These are phyloP conservation scores for Trametes cingulata DNA, from an alignment of 768 basidiomycete genomes.

Conservation along the genomic window DNA sequence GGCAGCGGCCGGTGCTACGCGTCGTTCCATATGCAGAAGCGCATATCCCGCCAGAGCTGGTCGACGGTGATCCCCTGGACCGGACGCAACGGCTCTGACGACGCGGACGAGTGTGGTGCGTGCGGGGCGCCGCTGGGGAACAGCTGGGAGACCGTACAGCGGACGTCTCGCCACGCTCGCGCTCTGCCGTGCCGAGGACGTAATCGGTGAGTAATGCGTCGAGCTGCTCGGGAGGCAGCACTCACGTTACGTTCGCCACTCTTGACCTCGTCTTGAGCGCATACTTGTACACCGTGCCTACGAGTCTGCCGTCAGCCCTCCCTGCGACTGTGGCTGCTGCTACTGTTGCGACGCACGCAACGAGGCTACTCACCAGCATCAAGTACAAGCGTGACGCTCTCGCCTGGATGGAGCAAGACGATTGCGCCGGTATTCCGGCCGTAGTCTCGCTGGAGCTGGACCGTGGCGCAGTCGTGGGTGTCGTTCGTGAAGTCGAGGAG, in stretches of 20 bases:
- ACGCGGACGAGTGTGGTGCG: conserved; percentile 24
- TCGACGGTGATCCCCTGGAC: conserved; percentile 63
- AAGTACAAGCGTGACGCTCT: conserved; percentile 65
- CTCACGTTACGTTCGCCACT: conserved; percentile 72
- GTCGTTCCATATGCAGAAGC: conserved; percentile 63
- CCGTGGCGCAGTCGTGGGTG: conserved; percentile 60
- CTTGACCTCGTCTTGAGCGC: conserved; percentile 64
- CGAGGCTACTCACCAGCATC: conserved; percentile 44
- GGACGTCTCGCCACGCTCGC: conserved; percentile 64
- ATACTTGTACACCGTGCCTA: conserved; percentile 66
- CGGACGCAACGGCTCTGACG: conserved; percentile 37
- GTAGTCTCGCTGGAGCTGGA: conserved; percentile 67
- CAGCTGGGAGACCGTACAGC: conserved; percentile 61
- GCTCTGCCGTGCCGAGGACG: conserved; percentile 42
- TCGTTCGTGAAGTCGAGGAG: conserved; percentile 72
- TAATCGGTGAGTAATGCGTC: conserved; percentile 1
- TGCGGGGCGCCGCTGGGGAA: conserved; percentile 45
- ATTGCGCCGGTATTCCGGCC: conserved; percentile 54
- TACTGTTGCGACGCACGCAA: background rate
- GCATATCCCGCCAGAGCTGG: conserved; percentile 66
- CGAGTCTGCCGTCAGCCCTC: conserved; percentile 5
- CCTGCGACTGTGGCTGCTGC: background rate
- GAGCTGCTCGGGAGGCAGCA: background rate
- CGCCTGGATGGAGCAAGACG: conserved; percentile 60
- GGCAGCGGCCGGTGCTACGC: conserved; percentile 32